Evolutionary conservation across 2,329 filamentous ascomycete genomes (phyloP).

Genomic region (Colletotrichum zoysiae): DNA sequence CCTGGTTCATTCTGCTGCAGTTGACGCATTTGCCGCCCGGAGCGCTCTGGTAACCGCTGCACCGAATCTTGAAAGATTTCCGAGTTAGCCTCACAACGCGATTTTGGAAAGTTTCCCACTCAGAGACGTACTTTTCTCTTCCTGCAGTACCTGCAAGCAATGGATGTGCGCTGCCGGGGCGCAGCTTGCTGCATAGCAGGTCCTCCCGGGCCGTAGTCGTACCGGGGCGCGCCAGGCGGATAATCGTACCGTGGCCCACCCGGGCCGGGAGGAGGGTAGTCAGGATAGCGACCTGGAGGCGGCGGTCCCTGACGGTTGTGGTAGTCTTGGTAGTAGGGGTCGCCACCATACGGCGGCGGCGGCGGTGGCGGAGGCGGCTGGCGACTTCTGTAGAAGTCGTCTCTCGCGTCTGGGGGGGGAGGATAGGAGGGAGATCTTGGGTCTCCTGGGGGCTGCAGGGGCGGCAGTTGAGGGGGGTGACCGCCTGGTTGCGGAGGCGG

Average conservation of each 20-base stretch:
- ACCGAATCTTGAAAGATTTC: constrained; percentile 62
- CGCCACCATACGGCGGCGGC: constrained; percentile 46
- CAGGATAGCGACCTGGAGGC: constrained; percentile 50
- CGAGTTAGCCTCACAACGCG: constrained; percentile 10
- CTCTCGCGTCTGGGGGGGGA: constrained; percentile 37
- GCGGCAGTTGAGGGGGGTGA: constrained; percentile 38
- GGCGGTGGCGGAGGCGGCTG: constrained; percentile 46
- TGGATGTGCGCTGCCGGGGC: constrained; percentile 69
- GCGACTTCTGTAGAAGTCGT: constrained; percentile 51
- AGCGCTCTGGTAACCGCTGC: constrained; percentile 70
- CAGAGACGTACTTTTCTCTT: constrained; percentile 66
- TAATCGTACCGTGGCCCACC: constrained; percentile 42
- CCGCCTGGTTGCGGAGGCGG: constrained; percentile 48
- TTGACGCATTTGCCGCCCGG: constrained; percentile 71
- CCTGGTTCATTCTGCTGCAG: constrained; percentile 72
- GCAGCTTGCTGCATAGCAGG: constrained; percentile 63
- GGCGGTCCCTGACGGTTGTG: constrained; percentile 52
- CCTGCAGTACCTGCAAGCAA: constrained; percentile 71
- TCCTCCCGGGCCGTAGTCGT: constrained; percentile 50
- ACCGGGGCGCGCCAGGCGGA: constrained; percentile 44
- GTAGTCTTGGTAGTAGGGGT: constrained; percentile 51
- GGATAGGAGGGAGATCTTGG: constrained; percentile 42
- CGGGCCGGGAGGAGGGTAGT: constrained; percentile 48
- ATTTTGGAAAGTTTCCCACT: background rate
- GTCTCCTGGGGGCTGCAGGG: constrained; percentile 39